Conservation (phyloP, 345 rosid species). For the Euphorbia tirucalli region DNA sequence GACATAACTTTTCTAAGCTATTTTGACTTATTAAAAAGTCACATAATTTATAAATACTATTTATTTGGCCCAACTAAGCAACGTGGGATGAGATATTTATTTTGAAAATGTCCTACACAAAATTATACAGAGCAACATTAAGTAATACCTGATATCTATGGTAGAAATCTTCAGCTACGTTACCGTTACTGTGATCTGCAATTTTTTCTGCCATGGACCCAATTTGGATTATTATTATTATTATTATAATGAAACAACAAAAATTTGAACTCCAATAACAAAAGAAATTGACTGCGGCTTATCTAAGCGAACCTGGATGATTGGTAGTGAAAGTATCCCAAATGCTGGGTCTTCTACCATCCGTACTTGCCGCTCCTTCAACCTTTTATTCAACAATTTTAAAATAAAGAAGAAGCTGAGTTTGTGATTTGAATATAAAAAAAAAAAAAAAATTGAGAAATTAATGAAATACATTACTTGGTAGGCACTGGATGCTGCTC, state of each 20-base stretch:
- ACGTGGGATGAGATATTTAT: no score
- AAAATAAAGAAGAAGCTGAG: neutral
- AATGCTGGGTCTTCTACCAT: constrained; percentile 19
- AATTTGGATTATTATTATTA: no score
- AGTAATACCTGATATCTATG: constrained; percentile 8
- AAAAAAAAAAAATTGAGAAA: neutral
- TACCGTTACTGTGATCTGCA: constrained; percentile 14
- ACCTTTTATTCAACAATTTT: no score
- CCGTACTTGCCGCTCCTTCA: constrained; percentile 14
- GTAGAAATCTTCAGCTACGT: constrained; percentile 24
- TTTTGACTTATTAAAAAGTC: no score
- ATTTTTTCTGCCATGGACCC: constrained; percentile 27
- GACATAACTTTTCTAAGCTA: no score
- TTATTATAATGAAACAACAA: neutral
- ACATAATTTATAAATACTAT: no score
- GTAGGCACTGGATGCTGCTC: constrained; percentile 27
- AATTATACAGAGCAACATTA: neutral
- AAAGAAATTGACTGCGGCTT: no score
- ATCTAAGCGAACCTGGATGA: constrained; percentile 23
- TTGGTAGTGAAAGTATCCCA: constrained; percentile 23
- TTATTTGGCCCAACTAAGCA: no score
- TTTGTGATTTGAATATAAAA: no score
- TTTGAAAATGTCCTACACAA: no score
- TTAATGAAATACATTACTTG: neutral
- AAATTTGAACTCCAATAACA: no score